Evolutionary conservation across 2,329 filamentous ascomycete species (phyloP).

Genomic region (Sporothrix brunneoviolacea): DNA sequence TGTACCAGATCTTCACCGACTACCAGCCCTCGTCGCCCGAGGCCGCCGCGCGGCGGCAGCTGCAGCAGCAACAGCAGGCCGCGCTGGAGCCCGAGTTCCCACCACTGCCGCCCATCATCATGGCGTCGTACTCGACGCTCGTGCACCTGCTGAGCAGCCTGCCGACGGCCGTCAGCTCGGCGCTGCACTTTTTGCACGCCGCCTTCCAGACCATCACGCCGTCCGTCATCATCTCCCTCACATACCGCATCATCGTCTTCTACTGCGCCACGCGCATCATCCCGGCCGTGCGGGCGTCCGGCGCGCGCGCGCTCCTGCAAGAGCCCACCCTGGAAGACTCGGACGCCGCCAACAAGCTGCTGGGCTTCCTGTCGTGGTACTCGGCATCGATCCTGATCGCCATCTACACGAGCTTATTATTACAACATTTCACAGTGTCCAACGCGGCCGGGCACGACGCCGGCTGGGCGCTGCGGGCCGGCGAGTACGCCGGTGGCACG

Average conservation of each 20-base stretch:
- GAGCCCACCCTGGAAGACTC: conserved; percentile 81
- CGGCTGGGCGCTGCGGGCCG: conserved; percentile 80
- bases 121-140: conserved; percentile 94
- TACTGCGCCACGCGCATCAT: conserved; percentile 96
- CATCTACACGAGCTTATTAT: conserved; percentile 88
- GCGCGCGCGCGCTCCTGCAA: conserved; percentile 73
- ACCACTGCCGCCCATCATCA: conserved; percentile 93
- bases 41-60: conserved; percentile 49
- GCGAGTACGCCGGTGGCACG: conserved; percentile 68
- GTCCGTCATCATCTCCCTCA: conserved; percentile 88
- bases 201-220: conserved; percentile 94
- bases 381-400: conserved; percentile 90
- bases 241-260: conserved; percentile 89
- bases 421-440: conserved; percentile 83
- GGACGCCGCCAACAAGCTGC: conserved; percentile 70
- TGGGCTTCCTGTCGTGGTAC: conserved; percentile 87
- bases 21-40: conserved; percentile 65
- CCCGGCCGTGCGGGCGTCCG: conserved; percentile 81
- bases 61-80: conserved; percentile 30
- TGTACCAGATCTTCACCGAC: conserved; percentile 99
- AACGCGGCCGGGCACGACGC: conserved; percentile 50
- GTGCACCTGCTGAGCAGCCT: conserved; percentile 75
- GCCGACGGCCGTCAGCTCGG: conserved; percentile 76
- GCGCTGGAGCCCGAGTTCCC: conserved; percentile 75
- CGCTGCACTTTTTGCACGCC: conserved; percentile 78